Base-by-base conservation (phyloP, 345 rosid genomes). In the Sisymbrium irio region DNA sequence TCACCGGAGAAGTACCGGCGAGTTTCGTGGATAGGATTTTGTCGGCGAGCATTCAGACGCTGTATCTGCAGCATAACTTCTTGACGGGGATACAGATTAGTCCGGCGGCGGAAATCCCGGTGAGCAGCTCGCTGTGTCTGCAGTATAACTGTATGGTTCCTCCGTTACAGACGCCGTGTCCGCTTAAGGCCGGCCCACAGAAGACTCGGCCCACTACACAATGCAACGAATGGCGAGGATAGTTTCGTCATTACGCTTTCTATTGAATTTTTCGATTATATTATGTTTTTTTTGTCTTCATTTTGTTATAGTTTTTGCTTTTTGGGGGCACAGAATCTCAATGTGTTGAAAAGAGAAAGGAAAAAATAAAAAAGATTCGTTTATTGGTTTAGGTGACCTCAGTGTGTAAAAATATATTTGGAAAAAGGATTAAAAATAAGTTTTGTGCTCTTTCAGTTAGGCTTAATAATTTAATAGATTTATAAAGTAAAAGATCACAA, bases 111-210 rank as follows among this genome's bases (percentile, higher is more conserved):
- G 88, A 85, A 57, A 91, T 95, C 14, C 99, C 97, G 30, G 12
- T 78, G 69, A 90, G 96, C 74, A 87, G 90, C 19, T 90, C 98
- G 28, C 74, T 95, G 73, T 95, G 99, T 77, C 61, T 92, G 41
- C 97, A 92, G 85, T 95, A 92, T 77, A 95, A 95, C 32, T 95
- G 99, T 64, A 92, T 92, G 99, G 97, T 92, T 4, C 92, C 96
- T 69, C 97, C 99, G 60, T 72, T 92, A 25, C 89, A 88, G 77
- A 78, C 96, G 49, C 91, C 96, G 5, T 95, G 99, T 86, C 99
- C 99, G 32, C 69, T 86, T 81, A 90, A 86, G 60, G 82, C 97
- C 15, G 99, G 99, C 53, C 80, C 78, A 68, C 88, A 88, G 81
- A 90, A 86, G 80, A 80, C 90, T 0, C 84, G 99, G 82, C 99